Percentiles rank a stretch among this genome's conserved stretches.
phyloP scores from a whole-genome alignment of 371 early-diverging fungal genomes.

The Mortierella sp. region DNA sequence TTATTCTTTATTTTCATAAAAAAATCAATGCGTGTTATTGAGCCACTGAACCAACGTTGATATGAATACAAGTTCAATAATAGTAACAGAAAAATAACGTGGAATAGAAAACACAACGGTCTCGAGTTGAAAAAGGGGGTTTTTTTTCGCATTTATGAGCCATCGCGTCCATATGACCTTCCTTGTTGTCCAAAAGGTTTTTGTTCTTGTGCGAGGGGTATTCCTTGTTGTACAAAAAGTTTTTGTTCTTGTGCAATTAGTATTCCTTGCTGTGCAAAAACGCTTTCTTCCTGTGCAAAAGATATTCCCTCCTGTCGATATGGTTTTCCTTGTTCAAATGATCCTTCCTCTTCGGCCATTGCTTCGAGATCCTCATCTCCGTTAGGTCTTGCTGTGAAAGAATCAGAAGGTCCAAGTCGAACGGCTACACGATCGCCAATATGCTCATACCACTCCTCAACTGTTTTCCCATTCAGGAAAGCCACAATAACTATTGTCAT shows the following conservation, averaged over 20 bases:
- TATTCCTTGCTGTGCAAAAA: too few species aligned
- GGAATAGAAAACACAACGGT: background rate
- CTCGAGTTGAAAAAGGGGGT: background rate
- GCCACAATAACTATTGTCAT: slow-evolving; percentile 97
- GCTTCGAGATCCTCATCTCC: slow-evolving; percentile 50
- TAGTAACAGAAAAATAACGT: background rate
- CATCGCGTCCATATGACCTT: too few species aligned
- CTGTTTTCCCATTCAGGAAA: slow-evolving; percentile 80
- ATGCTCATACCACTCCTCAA: slow-evolving; percentile 76
- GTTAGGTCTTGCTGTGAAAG: slow-evolving; percentile 21
- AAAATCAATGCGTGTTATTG: background rate
- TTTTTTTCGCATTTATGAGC: too few species aligned
- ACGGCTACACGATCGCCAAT: slow-evolving; percentile 32
- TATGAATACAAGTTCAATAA: slow-evolving; percentile 7
- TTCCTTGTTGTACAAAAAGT: too few species aligned
- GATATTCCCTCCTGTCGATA: too few species aligned
- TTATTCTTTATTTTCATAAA: slow-evolving; percentile 4
- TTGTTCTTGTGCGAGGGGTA: too few species aligned
- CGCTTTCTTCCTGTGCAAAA: too few species aligned
- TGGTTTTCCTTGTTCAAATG: background rate
- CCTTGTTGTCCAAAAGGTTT: too few species aligned
- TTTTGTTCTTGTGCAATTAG: too few species aligned
- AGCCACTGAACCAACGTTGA: background rate
- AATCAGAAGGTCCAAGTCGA: slow-evolving; percentile 33
- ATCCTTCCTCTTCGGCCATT: slow-evolving; percentile 17